Evolutionary conservation across 2,329 filamentous ascomycete species (phyloP), one percentile per base, ranked within the genome.

Genomic region (Monilinia polystroma): DNA sequence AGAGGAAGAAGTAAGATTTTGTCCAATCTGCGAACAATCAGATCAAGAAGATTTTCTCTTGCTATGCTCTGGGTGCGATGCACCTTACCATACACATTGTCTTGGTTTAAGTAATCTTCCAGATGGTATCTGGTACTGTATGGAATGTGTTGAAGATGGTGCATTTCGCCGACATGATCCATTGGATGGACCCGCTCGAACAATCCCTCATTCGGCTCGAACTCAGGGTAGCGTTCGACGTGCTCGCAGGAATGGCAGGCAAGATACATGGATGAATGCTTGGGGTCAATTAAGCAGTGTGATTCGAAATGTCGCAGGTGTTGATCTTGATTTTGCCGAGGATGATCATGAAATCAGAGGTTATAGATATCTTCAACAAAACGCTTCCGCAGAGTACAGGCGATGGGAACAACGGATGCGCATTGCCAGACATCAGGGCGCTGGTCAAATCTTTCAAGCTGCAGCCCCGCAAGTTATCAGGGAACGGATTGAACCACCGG

Each of bases 1-100:
- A 68, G 88, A 91, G 67, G 81, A 84, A 60, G 83, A 86, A 72
- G 82, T 83, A 58, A 86, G 86, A 66, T 91, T 91, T 23, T 99
- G 95, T 78, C 90, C 92, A 62, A 84, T 97, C 62, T 99, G 95
- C 81, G 89, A 90, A 70, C 85, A 87, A 62, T 83, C 88, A 72
- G 92, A 95, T 71, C 87, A 94, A 73, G 90, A 95, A 77, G 90
- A 96, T 70, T 84, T 93, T 23, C 85, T 97, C 63, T 87, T 98
- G 71, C 86, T 96, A 68, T 99, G 95, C 80, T 93, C 97, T 77
- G 89, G 88, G 75, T 99, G 95, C 81, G 90, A 96, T 81, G 88
- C 89, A 45, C 86, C 91, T 54, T 97, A 94, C 74, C 95, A 99
- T 78, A 93, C 93, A 58, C 91, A 96, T 78, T 99, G 95, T 78